Conservation (phyloP, 768 basidiomycete species). For the Amanita muscaria region DNA sequence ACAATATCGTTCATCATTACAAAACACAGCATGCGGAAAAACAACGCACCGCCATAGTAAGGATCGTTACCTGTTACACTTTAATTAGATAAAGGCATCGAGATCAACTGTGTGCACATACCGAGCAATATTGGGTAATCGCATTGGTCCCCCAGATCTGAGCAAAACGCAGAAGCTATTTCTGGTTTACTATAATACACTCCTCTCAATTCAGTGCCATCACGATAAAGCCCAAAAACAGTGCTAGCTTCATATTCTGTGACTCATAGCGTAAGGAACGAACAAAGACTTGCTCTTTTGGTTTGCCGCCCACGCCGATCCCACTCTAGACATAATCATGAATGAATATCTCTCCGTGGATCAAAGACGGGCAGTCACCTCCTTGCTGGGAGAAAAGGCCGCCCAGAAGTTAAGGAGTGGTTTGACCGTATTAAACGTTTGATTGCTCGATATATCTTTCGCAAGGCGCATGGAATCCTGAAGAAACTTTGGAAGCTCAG, state of each 20-base stretch:
- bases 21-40: not conserved
- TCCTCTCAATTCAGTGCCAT: slow-evolving; percentile 68
- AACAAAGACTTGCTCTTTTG: slow-evolving; percentile 48
- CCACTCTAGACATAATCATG: slow-evolving; percentile 42
- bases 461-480: slow-evolving; percentile 60
- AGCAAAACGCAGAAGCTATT: slow-evolving; percentile 61
- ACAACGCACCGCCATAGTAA: slow-evolving; percentile 56
- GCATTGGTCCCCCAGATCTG: slow-evolving; percentile 52
- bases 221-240: slow-evolving; percentile 65
- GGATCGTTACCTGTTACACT: slow-evolving; percentile 58
- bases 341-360: not conserved
- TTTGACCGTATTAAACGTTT: slow-evolving; percentile 69
- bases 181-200: slow-evolving; percentile 64
- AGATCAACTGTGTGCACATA: slow-evolving; percentile 18
- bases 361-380: slow-evolving; percentile 34
- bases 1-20: not conserved
- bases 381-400: slow-evolving; percentile 65
- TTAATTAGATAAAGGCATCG: not conserved
- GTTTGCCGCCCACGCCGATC: slow-evolving; percentile 55
- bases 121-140: slow-evolving; percentile 73
- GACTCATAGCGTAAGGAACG: not conserved
- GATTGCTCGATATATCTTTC: slow-evolving; percentile 59
- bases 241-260: slow-evolving; percentile 36
- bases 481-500: slow-evolving; percentile 57
- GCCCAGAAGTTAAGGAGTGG: slow-evolving; percentile 79